Evolutionary conservation across 2,329 filamentous ascomycete genomes (phyloP), one percentile per base, ranked within the genome.

Genomic region (Ceratocystis cacaofunesta): DNA sequence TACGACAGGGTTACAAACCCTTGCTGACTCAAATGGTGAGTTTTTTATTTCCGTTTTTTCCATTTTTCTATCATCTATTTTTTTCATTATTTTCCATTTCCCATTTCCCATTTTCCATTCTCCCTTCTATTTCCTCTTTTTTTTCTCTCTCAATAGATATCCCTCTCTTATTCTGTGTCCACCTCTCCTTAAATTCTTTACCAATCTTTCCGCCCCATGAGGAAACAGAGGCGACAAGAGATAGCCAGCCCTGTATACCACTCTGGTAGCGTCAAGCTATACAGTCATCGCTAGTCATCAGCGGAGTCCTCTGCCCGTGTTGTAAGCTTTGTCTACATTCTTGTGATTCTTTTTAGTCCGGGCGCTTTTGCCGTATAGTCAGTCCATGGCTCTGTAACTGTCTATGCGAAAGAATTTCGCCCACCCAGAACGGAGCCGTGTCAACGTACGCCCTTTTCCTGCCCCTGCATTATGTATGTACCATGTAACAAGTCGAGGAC

Each of bases 171-270:
- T 41, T 41, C 8, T 12, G 2, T 41, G 36, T 41, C 36, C 36
- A 50, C 10, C 15, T 50, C 7, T 17, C 19, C 19, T 50, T 50
- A 2, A 8, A 19, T 19, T 50, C 6, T 50, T 50, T 50, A n/a
- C 36, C 36, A 41, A 15, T 41, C 36, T 50, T n/a, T 50, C 46
- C 46, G n/a, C 46, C 25, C 28, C 50, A 17, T 12, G 50, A 55
- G 50, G 50, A 55, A 55, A 55, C 25, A 55, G 50, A 55, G 50
- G 15, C 50, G 50, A 55, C 22, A 55, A 55, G 19, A 55, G 50
- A 55, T 55, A 55, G 50, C 32, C 50, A 55, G 50, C 22, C 22
- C 22, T 25, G 22, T 25, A 25, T 25, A 25, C 22, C 50, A 22
- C n/a, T 19, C 22, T 22, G 22, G 19, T 22, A 22, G 46, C n/a